phyloP scores from a whole-genome alignment of 352 stramenopile species.

The Phytophthora boehmeriae region DNA sequence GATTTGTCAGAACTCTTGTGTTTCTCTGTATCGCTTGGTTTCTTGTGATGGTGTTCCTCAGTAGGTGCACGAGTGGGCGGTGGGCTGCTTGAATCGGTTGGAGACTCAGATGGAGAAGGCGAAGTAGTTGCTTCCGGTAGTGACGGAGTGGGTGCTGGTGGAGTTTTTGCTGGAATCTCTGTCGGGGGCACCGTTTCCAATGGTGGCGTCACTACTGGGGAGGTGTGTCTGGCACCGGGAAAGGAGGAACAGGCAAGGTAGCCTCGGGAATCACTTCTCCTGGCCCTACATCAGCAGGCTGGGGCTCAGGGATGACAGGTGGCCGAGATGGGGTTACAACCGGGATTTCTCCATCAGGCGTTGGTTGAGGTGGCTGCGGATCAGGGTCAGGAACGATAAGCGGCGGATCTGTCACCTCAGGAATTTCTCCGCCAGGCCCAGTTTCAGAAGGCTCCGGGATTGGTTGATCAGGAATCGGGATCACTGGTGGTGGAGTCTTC shows the following conservation, averaged over 20 bases:
- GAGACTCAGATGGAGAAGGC: neutral
- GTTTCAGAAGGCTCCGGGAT: conserved; percentile 8
- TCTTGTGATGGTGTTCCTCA: conserved; percentile 6
- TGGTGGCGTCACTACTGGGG: neutral
- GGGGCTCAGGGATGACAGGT: neutral
- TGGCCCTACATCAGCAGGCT: conserved; percentile 1
- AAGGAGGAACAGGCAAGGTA: neutral
- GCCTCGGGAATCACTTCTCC: neutral
- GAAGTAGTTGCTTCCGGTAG: neutral
- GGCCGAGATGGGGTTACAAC: conserved; percentile 3
- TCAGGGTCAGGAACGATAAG: conserved; percentile 7
- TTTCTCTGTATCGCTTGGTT: conserved; percentile 10
- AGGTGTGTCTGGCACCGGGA: neutral
- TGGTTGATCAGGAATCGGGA: conserved; percentile 8
- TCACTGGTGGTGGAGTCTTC: conserved; percentile 5
- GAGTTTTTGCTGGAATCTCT: neutral
- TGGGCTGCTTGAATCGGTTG: neutral
- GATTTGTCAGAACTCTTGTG: conserved; percentile 17
- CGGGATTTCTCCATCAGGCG: conserved; percentile 11
- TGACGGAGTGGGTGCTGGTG: neutral
- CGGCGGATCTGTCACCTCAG: conserved; percentile 7
- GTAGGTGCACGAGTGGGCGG: neutral
- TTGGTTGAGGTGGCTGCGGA: conserved; percentile 6
- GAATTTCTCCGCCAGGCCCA: conserved; percentile 15
- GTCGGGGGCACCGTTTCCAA: neutral